Percentiles rank a stretch among this genome's conserved stretches.
Evolutionary conservation across 139 green algal genomes (phyloP).

Genomic region (Coelastrella sp.): DNA sequence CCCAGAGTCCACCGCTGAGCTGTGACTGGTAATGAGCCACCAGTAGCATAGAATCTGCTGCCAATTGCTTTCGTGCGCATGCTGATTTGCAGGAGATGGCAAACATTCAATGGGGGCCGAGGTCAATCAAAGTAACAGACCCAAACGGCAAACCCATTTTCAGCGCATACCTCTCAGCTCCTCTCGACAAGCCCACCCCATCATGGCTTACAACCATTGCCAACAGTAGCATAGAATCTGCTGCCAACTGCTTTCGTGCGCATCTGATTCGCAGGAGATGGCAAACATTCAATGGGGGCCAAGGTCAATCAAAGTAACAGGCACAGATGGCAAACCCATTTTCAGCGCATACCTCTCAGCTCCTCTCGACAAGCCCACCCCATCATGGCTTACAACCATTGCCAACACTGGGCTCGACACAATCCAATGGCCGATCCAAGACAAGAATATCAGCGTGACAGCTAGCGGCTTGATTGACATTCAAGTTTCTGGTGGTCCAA

Average conservation of each 20-base stretch:
- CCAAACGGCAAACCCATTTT: neutral
- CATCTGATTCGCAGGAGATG: neutral
- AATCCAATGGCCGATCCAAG: neutral
- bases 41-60: too few species aligned
- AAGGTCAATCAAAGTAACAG: neutral
- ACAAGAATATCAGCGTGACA: neutral
- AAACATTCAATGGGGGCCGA: neutral
- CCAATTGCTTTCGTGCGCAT: too few species aligned
- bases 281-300: neutral
- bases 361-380: neutral
- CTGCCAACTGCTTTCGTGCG: too few species aligned
- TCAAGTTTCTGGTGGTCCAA: neutral
- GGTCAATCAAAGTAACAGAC: neutral
- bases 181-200: neutral
- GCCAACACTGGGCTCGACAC: neutral
- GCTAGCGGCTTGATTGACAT: neutral
- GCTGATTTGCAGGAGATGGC: conserved; percentile 1
- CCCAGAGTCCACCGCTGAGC: too few species aligned
- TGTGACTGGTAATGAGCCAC: too few species aligned
- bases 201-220: neutral
- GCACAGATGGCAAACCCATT: neutral
- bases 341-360: neutral
- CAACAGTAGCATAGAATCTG: too few species aligned
- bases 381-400: neutral
- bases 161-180: neutral